Conservation (phyloP, 441 rosid species). For the Corymbia citriodora region DNA sequence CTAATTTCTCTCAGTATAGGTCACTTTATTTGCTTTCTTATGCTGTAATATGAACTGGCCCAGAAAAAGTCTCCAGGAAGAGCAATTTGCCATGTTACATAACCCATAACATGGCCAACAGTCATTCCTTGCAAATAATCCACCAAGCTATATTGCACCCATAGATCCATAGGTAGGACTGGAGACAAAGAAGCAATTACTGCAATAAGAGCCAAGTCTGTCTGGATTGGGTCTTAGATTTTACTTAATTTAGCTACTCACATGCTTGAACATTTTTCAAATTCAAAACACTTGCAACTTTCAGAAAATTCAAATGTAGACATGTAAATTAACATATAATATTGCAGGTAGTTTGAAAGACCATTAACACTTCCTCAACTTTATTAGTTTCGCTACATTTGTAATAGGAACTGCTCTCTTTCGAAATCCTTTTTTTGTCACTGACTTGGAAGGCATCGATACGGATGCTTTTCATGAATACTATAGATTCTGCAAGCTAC, state of each 20-base stretch:
- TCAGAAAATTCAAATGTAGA: background rate
- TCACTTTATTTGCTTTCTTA: background rate
- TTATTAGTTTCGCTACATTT: background rate
- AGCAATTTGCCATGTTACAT: background rate
- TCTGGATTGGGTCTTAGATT: background rate
- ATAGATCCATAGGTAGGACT: background rate
- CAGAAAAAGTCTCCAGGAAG: background rate
- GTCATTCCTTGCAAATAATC: background rate
- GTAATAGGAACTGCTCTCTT: background rate
- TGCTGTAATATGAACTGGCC: background rate
- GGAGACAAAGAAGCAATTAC: background rate
- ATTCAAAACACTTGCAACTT: background rate
- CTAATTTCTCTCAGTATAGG: background rate
- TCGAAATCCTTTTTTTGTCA: background rate
- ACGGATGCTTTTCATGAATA: background rate
- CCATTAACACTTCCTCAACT: background rate
- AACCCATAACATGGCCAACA: background rate
- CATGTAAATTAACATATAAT: background rate
- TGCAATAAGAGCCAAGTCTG: background rate
- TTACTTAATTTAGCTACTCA: background rate
- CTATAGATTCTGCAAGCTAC: background rate
- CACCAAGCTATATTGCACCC: background rate
- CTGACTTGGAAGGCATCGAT: background rate
- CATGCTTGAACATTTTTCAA: background rate
- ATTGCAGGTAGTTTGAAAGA: background rate